Base-by-base conservation (phyloP, 306 rosid species). In the Dryas drummondii region DNA sequence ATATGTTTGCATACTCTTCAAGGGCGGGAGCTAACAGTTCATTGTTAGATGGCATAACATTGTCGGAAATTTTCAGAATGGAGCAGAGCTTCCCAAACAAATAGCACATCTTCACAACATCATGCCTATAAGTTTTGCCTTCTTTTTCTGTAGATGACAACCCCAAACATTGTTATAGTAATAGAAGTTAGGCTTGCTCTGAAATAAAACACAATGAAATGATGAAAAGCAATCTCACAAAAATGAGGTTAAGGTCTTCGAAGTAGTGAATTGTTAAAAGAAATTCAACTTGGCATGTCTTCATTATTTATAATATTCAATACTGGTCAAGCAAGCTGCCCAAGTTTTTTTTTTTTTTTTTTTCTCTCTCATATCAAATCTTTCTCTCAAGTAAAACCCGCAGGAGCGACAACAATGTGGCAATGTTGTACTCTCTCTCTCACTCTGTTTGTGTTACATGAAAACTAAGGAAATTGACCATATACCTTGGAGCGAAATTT, bases 71-170 rank as follows among this genome's bases (percentile, higher is more conserved):
- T 87, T 81, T 87, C 83, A 90, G 77, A 73, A 91, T 52, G 37
- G 88, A 83, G 88, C 94, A 94, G 45, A 91, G 86, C 87, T 88
- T 88, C 15, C 79, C 83, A 78, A 90, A 91, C 76, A 91, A 81
- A 78, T 87, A 85, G 72, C 87, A 66, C 11, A 91, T 78, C 86
- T 83, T 84, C 79, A 88, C 76, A 49, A 86, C 94, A 75, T 84
- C 77, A 53, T 84, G 86, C 74, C 96, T 93, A 45, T 88, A 88
- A 74, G 42, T 42, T 56, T 82, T 85, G 78, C 84, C 85, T 75
- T 87, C 93, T 59, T 73, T 84, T 61, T 65, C 79, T 62, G 91
- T 74, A 82, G 68, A 93, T 83, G 87, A 74, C 62, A 54, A 71
- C 44, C 77, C 62, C 71, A 70, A 70, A 74, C 40, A 83, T 61